phyloP scores from a whole-genome alignment of 2,329 filamentous ascomycete genomes.

The Coleophoma cylindrospora region DNA sequence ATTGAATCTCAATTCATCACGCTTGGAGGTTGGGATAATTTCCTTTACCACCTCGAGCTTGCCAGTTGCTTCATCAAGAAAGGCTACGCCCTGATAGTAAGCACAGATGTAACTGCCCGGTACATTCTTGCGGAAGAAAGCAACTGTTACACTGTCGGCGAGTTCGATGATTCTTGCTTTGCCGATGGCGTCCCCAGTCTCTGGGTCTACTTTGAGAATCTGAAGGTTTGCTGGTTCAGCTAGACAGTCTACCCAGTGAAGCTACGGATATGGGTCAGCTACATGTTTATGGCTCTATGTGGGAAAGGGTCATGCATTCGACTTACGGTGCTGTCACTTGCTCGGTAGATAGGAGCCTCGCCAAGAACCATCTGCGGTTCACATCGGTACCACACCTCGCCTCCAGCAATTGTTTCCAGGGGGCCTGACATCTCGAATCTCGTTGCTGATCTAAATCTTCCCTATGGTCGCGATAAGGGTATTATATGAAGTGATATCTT shows the following conservation, averaged over 20 bases:
- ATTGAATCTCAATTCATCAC: slow-evolving; percentile 27
- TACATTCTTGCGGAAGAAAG: slow-evolving; percentile 26
- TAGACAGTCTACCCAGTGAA: slow-evolving; percentile 16
- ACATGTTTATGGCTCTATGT: too few species aligned
- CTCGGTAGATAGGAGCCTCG: slow-evolving; percentile 16
- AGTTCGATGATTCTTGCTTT: slow-evolving; percentile 24
- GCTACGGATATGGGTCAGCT: neutral
- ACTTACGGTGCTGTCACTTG: slow-evolving; percentile 8
- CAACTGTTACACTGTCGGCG: slow-evolving; percentile 30
- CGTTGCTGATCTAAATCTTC: too few species aligned
- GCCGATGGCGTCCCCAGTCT: slow-evolving; percentile 22
- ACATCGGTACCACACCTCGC: neutral
- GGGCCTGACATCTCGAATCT: neutral
- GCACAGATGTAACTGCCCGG: slow-evolving; percentile 32
- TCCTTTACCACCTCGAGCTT: slow-evolving; percentile 30
- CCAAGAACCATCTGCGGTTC: slow-evolving; percentile 3
- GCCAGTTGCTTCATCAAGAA: slow-evolving; percentile 30
- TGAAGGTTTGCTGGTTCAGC: slow-evolving; percentile 24
- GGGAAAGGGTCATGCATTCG: neutral
- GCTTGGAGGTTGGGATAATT: slow-evolving; percentile 26
- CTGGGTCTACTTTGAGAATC: slow-evolving; percentile 27
- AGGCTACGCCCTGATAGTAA: slow-evolving; percentile 32
- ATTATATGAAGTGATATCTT: too few species aligned
- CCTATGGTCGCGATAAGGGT: too few species aligned
- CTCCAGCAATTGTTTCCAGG: neutral